Conservation (phyloP, 2,329 filamentous ascomycete genomes). For the Aureobasidium vineae region DNA sequence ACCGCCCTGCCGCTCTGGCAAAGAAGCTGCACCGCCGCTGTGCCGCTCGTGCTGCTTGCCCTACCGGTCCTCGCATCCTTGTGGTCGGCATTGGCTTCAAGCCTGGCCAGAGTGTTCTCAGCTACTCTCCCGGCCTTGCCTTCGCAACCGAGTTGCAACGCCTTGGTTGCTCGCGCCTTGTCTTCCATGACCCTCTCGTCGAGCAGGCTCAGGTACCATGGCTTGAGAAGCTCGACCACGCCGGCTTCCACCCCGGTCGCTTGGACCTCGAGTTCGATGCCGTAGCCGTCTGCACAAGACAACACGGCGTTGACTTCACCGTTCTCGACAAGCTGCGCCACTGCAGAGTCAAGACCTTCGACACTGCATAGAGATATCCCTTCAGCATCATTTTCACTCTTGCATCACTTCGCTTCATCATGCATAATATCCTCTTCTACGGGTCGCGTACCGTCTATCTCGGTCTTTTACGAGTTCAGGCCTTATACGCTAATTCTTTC, state of each 20-base stretch:
- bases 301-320: slow-evolving; percentile 29
- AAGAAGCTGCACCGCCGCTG: slow-evolving; percentile 28
- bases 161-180: slow-evolving; percentile 27
- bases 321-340: slow-evolving; percentile 28
- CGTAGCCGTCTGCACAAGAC: slow-evolving; percentile 30
- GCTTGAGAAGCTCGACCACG: slow-evolving; percentile 29
- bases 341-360: slow-evolving; percentile 27
- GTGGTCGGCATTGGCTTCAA: slow-evolving; percentile 32
- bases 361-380: slow-evolving; percentile 7
- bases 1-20: slow-evolving; percentile 40
- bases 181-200: slow-evolving; percentile 31
- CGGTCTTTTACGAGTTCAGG: slow-evolving; percentile 22
- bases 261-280: slow-evolving; percentile 29
- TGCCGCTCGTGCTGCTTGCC: slow-evolving; percentile 10
- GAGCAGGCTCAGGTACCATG: slow-evolving; percentile 28
- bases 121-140: slow-evolving; percentile 30
- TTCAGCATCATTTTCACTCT: background rate
- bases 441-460: slow-evolving; percentile 18
- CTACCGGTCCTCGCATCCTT: slow-evolving; percentile 28
- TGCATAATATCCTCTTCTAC: background rate
- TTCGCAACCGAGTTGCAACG: slow-evolving; percentile 29
- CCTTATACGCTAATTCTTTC: slow-evolving; percentile 20
- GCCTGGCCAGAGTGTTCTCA: slow-evolving; percentile 30
- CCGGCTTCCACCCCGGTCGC: slow-evolving; percentile 24
- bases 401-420: slow-evolving; percentile 11